Conservation (phyloP, 202 grass and related monocot species). For the Setaria italica region DNA sequence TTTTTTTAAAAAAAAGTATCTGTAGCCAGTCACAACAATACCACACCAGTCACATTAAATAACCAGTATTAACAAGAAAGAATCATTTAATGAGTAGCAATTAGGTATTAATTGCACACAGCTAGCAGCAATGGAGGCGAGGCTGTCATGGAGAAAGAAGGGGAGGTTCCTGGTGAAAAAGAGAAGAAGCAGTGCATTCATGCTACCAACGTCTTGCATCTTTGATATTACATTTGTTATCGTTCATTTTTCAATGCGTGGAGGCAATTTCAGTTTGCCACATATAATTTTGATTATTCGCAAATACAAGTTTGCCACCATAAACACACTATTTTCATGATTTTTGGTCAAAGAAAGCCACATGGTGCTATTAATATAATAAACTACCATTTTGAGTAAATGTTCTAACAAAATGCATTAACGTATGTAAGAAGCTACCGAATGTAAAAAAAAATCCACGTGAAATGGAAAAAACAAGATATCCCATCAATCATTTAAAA, state of each 20-base stretch:
- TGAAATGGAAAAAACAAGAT: conserved; percentile 11
- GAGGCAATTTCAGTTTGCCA: background rate
- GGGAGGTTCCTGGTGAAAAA: background rate
- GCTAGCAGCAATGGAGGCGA: background rate
- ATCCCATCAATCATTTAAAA: conserved; percentile 10
- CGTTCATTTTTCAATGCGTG: background rate
- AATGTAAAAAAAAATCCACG: background rate
- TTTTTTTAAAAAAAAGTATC: background rate
- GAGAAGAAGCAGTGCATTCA: too few relatives aligned
- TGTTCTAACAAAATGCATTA: background rate
- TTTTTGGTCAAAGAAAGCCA: conserved; percentile 3
- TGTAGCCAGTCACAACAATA: background rate
- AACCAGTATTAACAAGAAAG: background rate
- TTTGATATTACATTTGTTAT: background rate
- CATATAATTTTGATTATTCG: background rate
- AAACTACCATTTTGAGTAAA: background rate
- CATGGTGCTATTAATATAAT: background rate
- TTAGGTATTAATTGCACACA: background rate
- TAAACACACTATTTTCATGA: conserved; percentile 3
- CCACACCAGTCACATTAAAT: conserved; percentile 6
- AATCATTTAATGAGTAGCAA: background rate
- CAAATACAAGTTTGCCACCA: conserved; percentile 16
- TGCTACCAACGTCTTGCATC: background rate
- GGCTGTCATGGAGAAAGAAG: background rate
- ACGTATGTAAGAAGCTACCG: background rate